Conservation (phyloP, 73 alveolate species). For the Paramecium primaurelia region DNA sequence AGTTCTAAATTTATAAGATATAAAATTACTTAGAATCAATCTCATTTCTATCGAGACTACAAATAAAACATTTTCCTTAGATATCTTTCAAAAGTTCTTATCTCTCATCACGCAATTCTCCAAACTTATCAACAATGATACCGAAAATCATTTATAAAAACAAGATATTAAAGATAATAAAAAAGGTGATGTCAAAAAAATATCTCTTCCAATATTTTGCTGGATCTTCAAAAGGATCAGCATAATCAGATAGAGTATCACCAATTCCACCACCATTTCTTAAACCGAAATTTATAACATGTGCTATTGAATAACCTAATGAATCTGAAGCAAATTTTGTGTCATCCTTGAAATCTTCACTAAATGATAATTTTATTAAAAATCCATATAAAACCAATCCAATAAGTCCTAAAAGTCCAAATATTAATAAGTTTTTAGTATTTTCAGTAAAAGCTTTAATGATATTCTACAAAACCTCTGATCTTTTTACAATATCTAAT, state of each 20-base stretch:
- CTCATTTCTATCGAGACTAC: constrained; percentile 44
- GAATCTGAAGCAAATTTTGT: constrained; percentile 24
- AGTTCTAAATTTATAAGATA: neutral
- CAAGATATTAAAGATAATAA: constrained; percentile 80
- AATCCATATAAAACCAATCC: constrained; percentile 66
- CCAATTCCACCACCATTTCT: constrained; percentile 92
- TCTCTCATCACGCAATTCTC: constrained; percentile 84
- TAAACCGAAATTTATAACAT: constrained; percentile 74
- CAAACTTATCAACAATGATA: constrained; percentile 91
- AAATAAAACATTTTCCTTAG: constrained; percentile 84
- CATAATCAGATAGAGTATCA: constrained; percentile 65
- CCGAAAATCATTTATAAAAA: constrained; percentile 84
- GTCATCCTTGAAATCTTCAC: constrained; percentile 52
- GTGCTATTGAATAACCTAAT: constrained; percentile 7
- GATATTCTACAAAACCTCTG: constrained; percentile 57
- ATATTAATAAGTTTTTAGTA: constrained; percentile 46
- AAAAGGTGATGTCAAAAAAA: constrained; percentile 86
- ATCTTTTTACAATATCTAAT: constrained; percentile 66
- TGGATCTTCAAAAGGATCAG: constrained; percentile 12
- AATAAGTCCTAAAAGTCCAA: constrained; percentile 53
- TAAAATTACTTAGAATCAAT: constrained; percentile 29
- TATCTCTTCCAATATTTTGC: constrained; percentile 75
- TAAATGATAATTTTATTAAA: constrained; percentile 44
- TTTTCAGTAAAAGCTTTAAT: constrained; percentile 64
- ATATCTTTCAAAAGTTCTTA: constrained; percentile 74